Conservation (phyloP, 495 filamentous ascomycete genomes). For the Penicillium macrosclerotiorum region DNA sequence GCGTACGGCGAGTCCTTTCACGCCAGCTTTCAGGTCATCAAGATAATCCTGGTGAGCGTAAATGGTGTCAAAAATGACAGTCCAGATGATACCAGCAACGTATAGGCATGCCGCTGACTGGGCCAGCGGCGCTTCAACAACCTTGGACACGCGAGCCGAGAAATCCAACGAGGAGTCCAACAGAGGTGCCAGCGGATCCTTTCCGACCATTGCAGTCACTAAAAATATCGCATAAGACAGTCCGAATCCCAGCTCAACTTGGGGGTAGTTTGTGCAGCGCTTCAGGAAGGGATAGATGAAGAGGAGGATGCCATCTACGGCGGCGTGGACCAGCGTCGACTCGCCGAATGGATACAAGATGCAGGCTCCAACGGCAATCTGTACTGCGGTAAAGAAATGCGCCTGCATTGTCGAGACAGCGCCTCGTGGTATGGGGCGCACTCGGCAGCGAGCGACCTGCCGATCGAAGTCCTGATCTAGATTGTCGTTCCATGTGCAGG, state of each 20-base stretch:
- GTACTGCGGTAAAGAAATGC: conserved; percentile 25
- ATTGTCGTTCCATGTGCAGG: conserved; percentile 47
- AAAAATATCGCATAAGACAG: too few species aligned
- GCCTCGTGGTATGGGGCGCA: conserved; percentile 46
- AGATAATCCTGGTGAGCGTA: too few species aligned
- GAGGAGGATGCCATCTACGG: conserved; percentile 2
- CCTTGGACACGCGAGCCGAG: too few species aligned
- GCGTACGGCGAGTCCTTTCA: too few species aligned
- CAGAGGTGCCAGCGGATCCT: too few species aligned
- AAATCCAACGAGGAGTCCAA: too few species aligned
- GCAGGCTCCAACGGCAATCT: background rate
- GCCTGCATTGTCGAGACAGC: conserved; percentile 35
- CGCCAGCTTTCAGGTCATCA: too few species aligned
- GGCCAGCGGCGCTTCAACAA: too few species aligned
- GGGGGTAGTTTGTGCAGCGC: conserved; percentile 31
- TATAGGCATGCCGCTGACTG: too few species aligned
- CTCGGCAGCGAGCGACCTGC: conserved; percentile 32
- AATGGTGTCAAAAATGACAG: too few species aligned
- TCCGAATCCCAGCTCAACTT: conserved; percentile 33
- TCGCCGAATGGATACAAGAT: background rate
- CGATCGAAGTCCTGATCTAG: conserved; percentile 43
- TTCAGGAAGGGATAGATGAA: conserved; percentile 14
- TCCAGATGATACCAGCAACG: too few species aligned
- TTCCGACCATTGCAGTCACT: too few species aligned
- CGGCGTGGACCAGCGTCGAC: background rate